A percentile compares a stretch with the other conserved stretches of the same genome.
Conservation (phyloP, 2,329 filamentous ascomycete species). For the Coniochaeta sp. region DNA sequence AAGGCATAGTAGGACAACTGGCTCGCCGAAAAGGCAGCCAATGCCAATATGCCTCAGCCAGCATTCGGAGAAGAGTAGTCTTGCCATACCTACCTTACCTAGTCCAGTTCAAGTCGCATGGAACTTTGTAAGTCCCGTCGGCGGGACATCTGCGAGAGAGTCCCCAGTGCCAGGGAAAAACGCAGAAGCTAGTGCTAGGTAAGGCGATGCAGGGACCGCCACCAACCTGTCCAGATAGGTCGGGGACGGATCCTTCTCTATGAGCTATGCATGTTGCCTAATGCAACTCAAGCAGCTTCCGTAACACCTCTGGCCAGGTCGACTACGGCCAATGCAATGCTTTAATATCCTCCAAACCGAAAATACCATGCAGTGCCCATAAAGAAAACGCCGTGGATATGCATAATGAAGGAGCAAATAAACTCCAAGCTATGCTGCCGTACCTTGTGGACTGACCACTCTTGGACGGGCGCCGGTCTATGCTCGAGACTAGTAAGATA, state of each 20-base stretch:
- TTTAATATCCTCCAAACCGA: background rate
- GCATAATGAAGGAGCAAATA: background rate
- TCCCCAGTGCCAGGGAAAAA: background rate
- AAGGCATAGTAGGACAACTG: too few species aligned
- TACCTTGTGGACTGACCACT: too few species aligned
- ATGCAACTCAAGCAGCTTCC: too few species aligned
- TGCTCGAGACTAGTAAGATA: too few species aligned
- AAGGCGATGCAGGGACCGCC: too few species aligned
- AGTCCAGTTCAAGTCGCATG: background rate
- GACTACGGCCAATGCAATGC: background rate
- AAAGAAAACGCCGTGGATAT: background rate
- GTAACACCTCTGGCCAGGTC: background rate
- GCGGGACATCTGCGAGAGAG: background rate
- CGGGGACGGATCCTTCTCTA: too few species aligned
- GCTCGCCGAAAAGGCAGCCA: too few species aligned
- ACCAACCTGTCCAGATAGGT: too few species aligned
- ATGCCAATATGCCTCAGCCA: background rate
- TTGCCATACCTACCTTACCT: background rate
- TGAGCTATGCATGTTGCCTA: too few species aligned
- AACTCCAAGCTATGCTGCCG: too few species aligned
- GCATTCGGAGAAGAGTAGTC: background rate
- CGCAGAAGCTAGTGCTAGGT: background rate
- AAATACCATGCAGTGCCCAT: background rate
- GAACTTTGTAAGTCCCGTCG: background rate
- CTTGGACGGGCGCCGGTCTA: too few species aligned